Evolutionary conservation across 352 stramenopile genomes (phyloP).

Genomic region (Phytopythium boreale): DNA sequence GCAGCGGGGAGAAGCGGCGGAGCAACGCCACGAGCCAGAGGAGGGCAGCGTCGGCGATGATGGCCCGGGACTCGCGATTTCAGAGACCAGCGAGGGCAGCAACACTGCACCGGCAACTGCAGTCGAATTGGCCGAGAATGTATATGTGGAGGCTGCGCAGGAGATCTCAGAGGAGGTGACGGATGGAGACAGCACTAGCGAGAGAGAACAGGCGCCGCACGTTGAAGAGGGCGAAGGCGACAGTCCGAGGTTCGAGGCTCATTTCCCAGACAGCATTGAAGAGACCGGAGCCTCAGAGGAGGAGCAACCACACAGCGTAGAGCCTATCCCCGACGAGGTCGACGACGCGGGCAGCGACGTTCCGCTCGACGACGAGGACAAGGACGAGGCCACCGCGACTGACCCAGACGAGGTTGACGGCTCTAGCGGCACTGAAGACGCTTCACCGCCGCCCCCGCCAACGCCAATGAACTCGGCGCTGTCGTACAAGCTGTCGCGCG

Average conservation of each 20-base stretch:
- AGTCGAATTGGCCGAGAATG: neutral
- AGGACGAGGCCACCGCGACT: neutral
- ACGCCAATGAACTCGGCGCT: neutral
- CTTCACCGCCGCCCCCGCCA: neutral
- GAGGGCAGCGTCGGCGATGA: neutral
- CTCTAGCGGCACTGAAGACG: neutral
- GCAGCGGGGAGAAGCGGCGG: neutral
- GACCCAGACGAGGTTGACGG: neutral
- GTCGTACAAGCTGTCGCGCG: conserved; percentile 8
- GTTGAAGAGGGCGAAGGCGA: neutral
- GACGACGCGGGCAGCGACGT: conserved; percentile 4
- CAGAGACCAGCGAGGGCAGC: neutral
- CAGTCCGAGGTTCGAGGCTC: neutral
- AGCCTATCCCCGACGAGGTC: neutral
- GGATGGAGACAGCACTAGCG: neutral
- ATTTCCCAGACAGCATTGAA: neutral
- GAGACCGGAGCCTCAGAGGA: neutral
- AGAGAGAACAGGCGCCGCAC: neutral
- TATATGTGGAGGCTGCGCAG: neutral
- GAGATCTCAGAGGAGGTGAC: neutral
- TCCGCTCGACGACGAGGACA: neutral
- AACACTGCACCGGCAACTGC: neutral
- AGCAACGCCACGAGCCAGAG: neutral
- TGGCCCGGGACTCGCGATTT: neutral
- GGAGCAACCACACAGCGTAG: neutral